Conservation (phyloP, 1,284 basidiomycete genomes). For the Naganishia cerealis region DNA sequence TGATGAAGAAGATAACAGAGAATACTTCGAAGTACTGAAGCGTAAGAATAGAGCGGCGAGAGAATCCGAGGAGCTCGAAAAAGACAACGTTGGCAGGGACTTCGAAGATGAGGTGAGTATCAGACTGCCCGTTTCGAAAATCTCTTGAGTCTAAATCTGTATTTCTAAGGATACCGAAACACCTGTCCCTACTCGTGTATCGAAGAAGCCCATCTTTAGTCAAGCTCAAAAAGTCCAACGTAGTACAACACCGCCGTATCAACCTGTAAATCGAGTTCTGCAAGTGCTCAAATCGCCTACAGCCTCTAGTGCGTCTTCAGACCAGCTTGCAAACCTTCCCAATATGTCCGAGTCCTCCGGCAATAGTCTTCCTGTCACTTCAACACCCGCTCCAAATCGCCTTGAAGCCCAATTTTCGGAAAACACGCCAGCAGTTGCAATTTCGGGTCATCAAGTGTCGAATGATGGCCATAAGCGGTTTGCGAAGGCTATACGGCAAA, state of each 20-base stretch:
- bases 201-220: slow-evolving; percentile 19
- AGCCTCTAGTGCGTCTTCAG: slow-evolving; percentile 18
- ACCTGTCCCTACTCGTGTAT: slow-evolving; percentile 11
- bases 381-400: slow-evolving; percentile 14
- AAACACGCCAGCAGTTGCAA: background rate
- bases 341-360: slow-evolving; percentile 1
- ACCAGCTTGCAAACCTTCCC: background rate
- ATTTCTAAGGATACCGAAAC: slow-evolving; percentile 12
- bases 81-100: slow-evolving; percentile 15
- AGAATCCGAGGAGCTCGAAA: slow-evolving; percentile 11
- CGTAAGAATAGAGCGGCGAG: slow-evolving; percentile 7
- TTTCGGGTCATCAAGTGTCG: background rate
- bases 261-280: slow-evolving; percentile 19
- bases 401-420: background rate
- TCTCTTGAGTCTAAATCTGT: background rate
- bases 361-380: slow-evolving; percentile 12
- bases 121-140: background rate
- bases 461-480: slow-evolving; percentile 7
- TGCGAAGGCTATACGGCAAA: slow-evolving; percentile 7
- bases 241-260: slow-evolving; percentile 21
- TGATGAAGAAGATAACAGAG: slow-evolving; percentile 23
- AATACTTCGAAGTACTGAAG: background rate
- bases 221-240: slow-evolving; percentile 18
- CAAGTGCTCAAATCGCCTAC: slow-evolving; percentile 17
- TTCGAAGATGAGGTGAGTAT: slow-evolving; percentile 18